These are phyloP conservation scores for Cylindrotheca fusiformis DNA, from an alignment of 108 stramenopile species.

Conservation along the genomic window DNA sequence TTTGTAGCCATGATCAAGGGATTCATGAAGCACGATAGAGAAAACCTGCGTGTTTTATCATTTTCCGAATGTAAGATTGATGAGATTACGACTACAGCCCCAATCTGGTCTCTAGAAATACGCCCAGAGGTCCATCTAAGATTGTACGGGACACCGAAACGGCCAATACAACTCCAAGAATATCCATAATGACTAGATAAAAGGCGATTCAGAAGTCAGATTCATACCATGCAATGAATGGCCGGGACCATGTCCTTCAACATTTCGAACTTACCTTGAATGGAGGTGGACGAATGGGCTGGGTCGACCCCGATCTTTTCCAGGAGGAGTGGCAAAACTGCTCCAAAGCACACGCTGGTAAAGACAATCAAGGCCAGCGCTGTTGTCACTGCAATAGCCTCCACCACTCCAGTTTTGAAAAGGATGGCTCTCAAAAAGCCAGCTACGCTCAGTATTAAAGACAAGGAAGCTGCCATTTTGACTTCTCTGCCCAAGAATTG, in stretches of 20 bases:
- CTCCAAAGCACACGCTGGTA: constrained; percentile 72
- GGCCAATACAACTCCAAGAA: constrained; percentile 70
- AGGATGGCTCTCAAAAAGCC: constrained; percentile 69
- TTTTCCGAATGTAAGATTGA: no score
- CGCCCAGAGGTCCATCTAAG: constrained; percentile 51
- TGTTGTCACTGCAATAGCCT: constrained; percentile 76
- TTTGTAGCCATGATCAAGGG: no score
- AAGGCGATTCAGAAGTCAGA: no score
- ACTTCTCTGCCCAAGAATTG: constrained; percentile 65
- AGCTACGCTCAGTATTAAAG: constrained; percentile 54
- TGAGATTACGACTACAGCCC: no score
- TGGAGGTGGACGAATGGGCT: constrained; percentile 85
- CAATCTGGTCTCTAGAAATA: constrained; percentile 14
- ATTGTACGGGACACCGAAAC: constrained; percentile 63
- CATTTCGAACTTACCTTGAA: constrained; percentile 58
- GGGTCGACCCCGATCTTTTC: constrained; percentile 79
- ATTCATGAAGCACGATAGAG: no score
- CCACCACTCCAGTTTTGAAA: constrained; percentile 64
- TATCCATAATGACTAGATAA: constrained; percentile 53
- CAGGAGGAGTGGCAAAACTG: constrained; percentile 73
- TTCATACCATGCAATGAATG: constrained; percentile 38
- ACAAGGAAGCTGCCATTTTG: constrained; percentile 70
- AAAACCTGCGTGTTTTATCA: no score
- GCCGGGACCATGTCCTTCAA: not conserved
- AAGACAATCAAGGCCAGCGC: constrained; percentile 79